Evolutionary conservation across 1,139 yeast species (phyloP).

Genomic region (Pichia sp.): DNA sequence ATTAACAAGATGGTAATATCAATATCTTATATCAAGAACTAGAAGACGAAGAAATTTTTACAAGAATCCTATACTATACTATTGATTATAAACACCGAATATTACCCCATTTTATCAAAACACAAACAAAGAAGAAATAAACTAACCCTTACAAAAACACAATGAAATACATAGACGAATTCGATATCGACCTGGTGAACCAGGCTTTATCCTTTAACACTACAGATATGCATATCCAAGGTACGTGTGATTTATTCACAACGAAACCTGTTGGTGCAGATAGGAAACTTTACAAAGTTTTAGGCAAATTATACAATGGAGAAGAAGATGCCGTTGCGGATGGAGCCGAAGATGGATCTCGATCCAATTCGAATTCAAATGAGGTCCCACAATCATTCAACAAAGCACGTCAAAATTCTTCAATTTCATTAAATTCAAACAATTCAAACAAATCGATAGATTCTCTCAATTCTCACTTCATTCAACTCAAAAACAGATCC

Average conservation of each 20-base stretch:
- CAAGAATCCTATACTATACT: too few species aligned
- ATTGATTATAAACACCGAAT: too few species aligned
- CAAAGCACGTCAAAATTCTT: constrained; percentile 17
- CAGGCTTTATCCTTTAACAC: constrained; percentile 87
- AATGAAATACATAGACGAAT: constrained; percentile 79
- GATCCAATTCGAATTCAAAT: constrained; percentile 2
- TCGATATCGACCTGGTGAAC: constrained; percentile 85
- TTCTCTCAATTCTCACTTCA: constrained; percentile 29
- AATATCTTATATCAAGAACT: too few species aligned
- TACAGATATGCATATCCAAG: constrained; percentile 80
- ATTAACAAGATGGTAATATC: too few species aligned
- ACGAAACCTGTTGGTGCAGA: constrained; percentile 93
- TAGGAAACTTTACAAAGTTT: constrained; percentile 79
- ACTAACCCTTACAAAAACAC: neutral
- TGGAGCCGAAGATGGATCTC: neutral
- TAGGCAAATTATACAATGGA: constrained; percentile 58
- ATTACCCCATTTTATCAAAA: too few species aligned
- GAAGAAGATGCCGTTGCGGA: constrained; percentile 13
- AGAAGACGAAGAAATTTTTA: too few species aligned
- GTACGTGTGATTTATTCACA: constrained; percentile 94
- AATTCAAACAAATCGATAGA: constrained; percentile 13
- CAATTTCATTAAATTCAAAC: constrained; percentile 13
- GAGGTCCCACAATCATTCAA: neutral
- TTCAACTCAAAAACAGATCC: constrained; percentile 31
- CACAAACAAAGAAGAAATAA: too few species aligned